These are phyloP conservation scores for Echinochloa phyllopogon DNA, from an alignment of 176 grass and related monocot genomes.

Conservation along the genomic window DNA sequence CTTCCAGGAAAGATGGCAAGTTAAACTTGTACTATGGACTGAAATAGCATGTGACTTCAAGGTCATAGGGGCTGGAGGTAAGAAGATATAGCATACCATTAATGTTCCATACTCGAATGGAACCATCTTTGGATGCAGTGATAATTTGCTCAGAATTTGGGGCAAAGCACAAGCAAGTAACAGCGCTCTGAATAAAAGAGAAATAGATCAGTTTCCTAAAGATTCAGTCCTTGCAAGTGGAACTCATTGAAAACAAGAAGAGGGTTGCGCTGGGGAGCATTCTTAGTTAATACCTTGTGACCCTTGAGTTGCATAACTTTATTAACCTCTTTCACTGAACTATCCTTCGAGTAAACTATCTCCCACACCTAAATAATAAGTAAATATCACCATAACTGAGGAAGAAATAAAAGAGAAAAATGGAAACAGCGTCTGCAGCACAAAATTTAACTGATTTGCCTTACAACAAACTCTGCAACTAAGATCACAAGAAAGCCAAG, in stretches of 20 bases:
- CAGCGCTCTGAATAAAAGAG: slow-evolving; percentile 68
- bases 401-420: slow-evolving; percentile 8
- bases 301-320: slow-evolving; percentile 98
- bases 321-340: slow-evolving; percentile 85
- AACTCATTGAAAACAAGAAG: neutral
- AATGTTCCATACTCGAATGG: slow-evolving; percentile 92
- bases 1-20: slow-evolving; percentile 1
- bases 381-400: slow-evolving; percentile 33
- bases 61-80: neutral
- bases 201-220: slow-evolving; percentile 26
- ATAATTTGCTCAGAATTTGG: slow-evolving; percentile 86
- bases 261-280: neutral
- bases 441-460: neutral
- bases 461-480: neutral
- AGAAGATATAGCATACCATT: slow-evolving; percentile 66
- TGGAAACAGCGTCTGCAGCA: neutral
- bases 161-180: slow-evolving; percentile 81
- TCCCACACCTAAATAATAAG: slow-evolving; percentile 84
- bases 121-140: slow-evolving; percentile 94
- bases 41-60: neutral
- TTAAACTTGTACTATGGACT: slow-evolving; percentile 28
- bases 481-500: slow-evolving; percentile 1
- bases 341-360: slow-evolving; percentile 91
- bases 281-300: slow-evolving; percentile 68
- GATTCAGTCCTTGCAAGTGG: neutral